Evolutionary conservation across 2,329 filamentous ascomycete genomes (phyloP).

Genomic region (Cladosporium sp.): DNA sequence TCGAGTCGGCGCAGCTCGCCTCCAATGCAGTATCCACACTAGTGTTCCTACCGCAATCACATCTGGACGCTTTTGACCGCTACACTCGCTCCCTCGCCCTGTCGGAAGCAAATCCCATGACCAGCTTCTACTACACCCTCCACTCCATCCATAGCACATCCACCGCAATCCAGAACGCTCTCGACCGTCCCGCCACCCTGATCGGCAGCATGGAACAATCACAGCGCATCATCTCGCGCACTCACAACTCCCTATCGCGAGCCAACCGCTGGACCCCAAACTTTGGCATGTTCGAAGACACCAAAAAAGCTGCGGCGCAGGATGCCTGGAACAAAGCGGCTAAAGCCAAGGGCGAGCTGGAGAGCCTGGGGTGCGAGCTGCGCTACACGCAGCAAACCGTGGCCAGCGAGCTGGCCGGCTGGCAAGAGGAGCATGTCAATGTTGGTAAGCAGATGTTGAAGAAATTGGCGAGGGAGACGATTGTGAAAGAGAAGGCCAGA

Average conservation of each 20-base stretch:
- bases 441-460: slow-evolving; percentile 73
- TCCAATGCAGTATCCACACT: slow-evolving; percentile 56
- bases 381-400: slow-evolving; percentile 92
- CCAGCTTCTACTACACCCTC: slow-evolving; percentile 72
- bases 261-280: slow-evolving; percentile 74
- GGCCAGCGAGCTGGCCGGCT: slow-evolving; percentile 85
- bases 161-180: slow-evolving; percentile 73
- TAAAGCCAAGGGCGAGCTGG: slow-evolving; percentile 68
- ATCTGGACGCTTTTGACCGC: slow-evolving; percentile 69
- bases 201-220: slow-evolving; percentile 74
- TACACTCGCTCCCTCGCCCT: slow-evolving; percentile 68
- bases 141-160: slow-evolving; percentile 82
- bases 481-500: slow-evolving; percentile 76
- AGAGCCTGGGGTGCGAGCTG: slow-evolving; percentile 75
- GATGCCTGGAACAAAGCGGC: slow-evolving; percentile 81
- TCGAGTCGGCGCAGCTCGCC: slow-evolving; percentile 61
- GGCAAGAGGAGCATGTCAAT: slow-evolving; percentile 84
- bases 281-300: slow-evolving; percentile 73
- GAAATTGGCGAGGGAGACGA: slow-evolving; percentile 73
- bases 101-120: slow-evolving; percentile 71
- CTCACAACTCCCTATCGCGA: slow-evolving; percentile 70
- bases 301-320: slow-evolving; percentile 75
- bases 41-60: slow-evolving; percentile 65
- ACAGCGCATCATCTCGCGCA: slow-evolving; percentile 75
- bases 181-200: slow-evolving; percentile 75